Conservation (phyloP, 2,329 filamentous ascomycete genomes). For the Xylariaceae sp. region DNA sequence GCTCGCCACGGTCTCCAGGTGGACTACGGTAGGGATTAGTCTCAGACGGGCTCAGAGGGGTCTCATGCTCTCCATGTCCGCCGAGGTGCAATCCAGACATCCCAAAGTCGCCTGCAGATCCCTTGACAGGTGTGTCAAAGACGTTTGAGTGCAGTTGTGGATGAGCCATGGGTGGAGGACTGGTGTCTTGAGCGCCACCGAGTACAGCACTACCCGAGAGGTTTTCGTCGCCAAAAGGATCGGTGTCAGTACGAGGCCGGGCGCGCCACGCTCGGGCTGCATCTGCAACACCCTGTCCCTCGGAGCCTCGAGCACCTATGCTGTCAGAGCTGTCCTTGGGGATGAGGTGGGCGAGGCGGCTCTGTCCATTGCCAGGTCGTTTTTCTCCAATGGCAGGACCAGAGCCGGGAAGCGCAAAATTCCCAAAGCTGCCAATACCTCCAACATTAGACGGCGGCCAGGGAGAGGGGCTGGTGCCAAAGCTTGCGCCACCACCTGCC, state of each 20-base stretch:
- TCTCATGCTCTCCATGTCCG: conserved; percentile 53
- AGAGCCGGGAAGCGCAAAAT: conserved; percentile 67
- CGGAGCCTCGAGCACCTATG: conserved; percentile 45
- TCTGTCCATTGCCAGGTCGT: conserved; percentile 67
- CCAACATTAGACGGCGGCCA: conserved; percentile 51
- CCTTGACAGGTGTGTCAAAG: conserved; percentile 53
- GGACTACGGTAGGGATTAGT: conserved; percentile 97
- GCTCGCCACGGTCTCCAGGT: conserved; percentile 64
- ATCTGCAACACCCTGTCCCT: conserved; percentile 37
- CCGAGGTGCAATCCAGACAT: conserved; percentile 57
- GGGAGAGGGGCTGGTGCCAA: conserved; percentile 37
- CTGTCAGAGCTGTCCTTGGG: conserved; percentile 73
- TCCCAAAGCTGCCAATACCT: conserved; percentile 83
- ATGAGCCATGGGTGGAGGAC: conserved; percentile 35
- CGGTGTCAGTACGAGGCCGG: conserved; percentile 66
- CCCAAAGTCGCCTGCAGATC: conserved; percentile 54
- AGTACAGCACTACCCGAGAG: conserved; percentile 68
- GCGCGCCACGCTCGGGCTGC: conserved; percentile 50
- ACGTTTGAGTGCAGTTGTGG: conserved; percentile 32
- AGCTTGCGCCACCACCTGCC: conserved; percentile 37
- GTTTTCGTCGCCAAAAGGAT: conserved; percentile 67
- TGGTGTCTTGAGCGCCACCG: conserved; percentile 69
- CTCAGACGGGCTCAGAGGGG: conserved; percentile 83
- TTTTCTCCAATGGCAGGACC: conserved; percentile 61
- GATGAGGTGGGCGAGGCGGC: conserved; percentile 80